Base-by-base conservation (phyloP, 129 eudicot genomes). In the Erigeron canadensis region DNA sequence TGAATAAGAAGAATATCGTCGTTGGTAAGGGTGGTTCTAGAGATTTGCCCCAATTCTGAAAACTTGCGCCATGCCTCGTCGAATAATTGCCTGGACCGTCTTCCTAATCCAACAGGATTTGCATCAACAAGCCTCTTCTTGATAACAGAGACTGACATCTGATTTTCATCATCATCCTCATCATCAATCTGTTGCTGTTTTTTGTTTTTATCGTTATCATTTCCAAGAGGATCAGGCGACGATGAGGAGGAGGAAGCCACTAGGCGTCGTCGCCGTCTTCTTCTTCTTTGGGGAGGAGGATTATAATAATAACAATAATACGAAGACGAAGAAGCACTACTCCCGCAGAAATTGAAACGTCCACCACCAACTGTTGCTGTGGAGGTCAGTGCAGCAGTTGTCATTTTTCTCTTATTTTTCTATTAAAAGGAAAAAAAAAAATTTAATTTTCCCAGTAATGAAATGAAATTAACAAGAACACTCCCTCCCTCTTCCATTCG, bases 1-100 rank as follows among this genome's bases (percentile, higher is more conserved):
- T 85, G 83, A 19, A 87, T 79, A 5, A 91, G 81, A 67, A 86
- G 78, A 40, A 60, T 75, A 48, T 86, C 88, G 16, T 84, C 93
- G 48, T 82, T 80, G 62, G 82, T 54, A 28, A 87, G 80, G 37
- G 75, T 75, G 2, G 99, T 94, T 77, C 99, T 84, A 5, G 99
- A 94, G 62, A 94, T 94, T 75, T 94, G 99, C 13, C 99, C 99
- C 75, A 94, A 75, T 34, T 83, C 95, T 3, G 97, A 94, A 56
- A 94, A 94, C 79, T 94, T 94, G n/a, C 90, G 82, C 99, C 99
- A 94, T 58, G 92, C 97, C 73, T 90, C 97, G 75, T 94, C 99
- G 18, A 94, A 94, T 18, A 94, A 84, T 19, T 94, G 93, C 73
- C 99, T 72, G 1, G 99, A 94, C 45, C 84, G 82, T 69, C 99